These are phyloP conservation scores for Tetrastigma voinierianum DNA, from an alignment of 164 flowering plant genomes.

Conservation along the genomic window DNA sequence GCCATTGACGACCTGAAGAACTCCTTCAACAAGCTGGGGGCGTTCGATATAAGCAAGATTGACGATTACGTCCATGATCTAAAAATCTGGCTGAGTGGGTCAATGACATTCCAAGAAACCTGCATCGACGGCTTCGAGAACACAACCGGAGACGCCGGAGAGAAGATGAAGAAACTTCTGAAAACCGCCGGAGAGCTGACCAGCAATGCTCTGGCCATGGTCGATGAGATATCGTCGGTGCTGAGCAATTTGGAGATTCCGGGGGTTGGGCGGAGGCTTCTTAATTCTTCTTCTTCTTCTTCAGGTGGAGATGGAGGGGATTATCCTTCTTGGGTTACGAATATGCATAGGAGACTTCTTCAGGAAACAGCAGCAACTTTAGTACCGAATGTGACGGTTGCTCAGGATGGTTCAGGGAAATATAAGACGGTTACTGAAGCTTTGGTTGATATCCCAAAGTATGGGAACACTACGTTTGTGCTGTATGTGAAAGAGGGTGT, in stretches of 20 bases:
- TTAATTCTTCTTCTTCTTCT: no score
- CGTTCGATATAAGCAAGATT: conserved; percentile 27
- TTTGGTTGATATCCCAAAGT: conserved; percentile 39
- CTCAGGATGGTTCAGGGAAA: conserved; percentile 72
- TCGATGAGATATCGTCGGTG: conserved; percentile 16
- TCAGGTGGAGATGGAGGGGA: no score
- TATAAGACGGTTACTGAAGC: conserved; percentile 60
- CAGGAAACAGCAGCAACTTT: background rate
- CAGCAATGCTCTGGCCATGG: conserved; percentile 49
- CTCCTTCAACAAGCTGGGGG: conserved; percentile 23
- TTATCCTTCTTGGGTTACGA: conserved; percentile 29
- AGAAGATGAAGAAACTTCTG: conserved; percentile 40
- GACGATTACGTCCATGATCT: conserved; percentile 46
- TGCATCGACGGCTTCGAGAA: conserved; percentile 76
- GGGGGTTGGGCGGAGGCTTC: conserved; percentile 15
- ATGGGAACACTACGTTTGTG: conserved; percentile 37
- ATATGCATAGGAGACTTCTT: conserved; percentile 19
- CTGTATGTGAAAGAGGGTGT: conserved; percentile 69
- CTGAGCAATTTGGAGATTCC: conserved; percentile 18
- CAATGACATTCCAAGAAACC: conserved; percentile 63
- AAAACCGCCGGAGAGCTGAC: conserved; percentile 35
- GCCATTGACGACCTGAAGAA: conserved; percentile 33
- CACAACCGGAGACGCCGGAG: conserved; percentile 44
- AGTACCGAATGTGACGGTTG: conserved; percentile 53
- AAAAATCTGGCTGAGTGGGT: conserved; percentile 71